A percentile compares a stretch with the other conserved stretches of the same genome.
Evolutionary conservation across 2,329 filamentous ascomycete species (phyloP).

Genomic region (Sclerotiophoma versabilis): DNA sequence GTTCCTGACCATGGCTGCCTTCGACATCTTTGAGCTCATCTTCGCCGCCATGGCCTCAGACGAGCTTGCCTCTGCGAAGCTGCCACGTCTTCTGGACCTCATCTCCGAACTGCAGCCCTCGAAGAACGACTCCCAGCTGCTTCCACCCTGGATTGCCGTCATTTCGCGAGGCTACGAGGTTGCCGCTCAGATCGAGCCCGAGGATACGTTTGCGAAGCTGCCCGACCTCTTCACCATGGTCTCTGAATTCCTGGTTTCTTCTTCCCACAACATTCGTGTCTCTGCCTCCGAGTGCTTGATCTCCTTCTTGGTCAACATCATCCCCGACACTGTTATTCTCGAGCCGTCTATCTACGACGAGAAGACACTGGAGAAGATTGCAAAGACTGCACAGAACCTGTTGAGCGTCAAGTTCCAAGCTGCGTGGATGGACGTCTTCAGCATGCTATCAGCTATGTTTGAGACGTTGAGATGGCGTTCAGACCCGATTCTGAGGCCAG

Average conservation of each 20-base stretch:
- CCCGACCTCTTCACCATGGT: conserved; percentile 85
- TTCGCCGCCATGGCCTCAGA: conserved; percentile 85
- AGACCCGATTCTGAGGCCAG: conserved; percentile 76
- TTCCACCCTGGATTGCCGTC: conserved; percentile 96
- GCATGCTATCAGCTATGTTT: conserved; percentile 84
- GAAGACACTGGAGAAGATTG: conserved; percentile 83
- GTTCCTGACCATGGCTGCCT: conserved; percentile 93
- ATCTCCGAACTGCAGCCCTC: conserved; percentile 91
- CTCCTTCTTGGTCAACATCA: conserved; percentile 88
- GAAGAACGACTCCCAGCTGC: conserved; percentile 89
- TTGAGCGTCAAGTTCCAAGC: conserved; percentile 91
- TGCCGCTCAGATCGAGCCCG: conserved; percentile 83
- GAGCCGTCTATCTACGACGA: conserved; percentile 94
- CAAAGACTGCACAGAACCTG: conserved; percentile 74
- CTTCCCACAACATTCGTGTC: conserved; percentile 90
- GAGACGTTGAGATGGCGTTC: conserved; percentile 86
- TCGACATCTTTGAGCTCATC: conserved; percentile 97
- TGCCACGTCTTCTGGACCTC: conserved; percentile 87
- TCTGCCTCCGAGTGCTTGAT: conserved; percentile 95
- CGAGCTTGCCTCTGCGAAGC: conserved; percentile 85
- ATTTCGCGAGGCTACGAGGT: conserved; percentile 94
- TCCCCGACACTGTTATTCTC: conserved; percentile 81
- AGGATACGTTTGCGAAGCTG: conserved; percentile 90
- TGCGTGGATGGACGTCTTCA: conserved; percentile 95
- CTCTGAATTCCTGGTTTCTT: conserved; percentile 80